Base-by-base conservation (phyloP, 2,329 filamentous ascomycete species). In the Xylariaceae sp. region DNA sequence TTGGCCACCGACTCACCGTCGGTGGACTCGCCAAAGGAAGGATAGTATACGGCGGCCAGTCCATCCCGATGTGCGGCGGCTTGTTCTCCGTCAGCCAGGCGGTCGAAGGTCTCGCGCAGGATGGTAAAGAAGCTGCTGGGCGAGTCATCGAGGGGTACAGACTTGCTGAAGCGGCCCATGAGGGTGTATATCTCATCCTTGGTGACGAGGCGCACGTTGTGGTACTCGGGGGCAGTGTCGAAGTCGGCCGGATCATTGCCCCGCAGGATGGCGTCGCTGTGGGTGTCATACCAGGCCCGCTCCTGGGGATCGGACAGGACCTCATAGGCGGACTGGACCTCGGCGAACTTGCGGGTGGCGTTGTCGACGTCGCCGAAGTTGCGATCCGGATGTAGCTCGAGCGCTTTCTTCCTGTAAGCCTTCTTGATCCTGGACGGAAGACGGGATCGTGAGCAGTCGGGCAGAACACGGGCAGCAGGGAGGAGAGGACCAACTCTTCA, bases 231-330 rank as follows among this genome's bases (percentile, higher is more conserved):
- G 38, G 76, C 71, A 32, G 66, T 63, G 14, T 63, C 66, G 26
- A 59, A 63, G 18, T 62, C 64, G 59, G 50, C 67, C 21, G 69
- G 68, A 38, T 80, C 76, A 41, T 76, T 72, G 27, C 82, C 83
- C 19, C 76, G 75, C 46, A 97, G 67, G 46, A 97, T 94, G 35
- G 85, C 81, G 51, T 88, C 82, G 44, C 88, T 83, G 59, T 98
- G 92, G 3, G 88, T 88, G 64, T 98, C 90, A 66, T 98, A 98
- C 92, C 92, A 98, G 21, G 89, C 84, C 52, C 92, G 80, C 62
- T 98, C 92, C 60, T 98, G 90, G 9, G 88, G 81, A 60, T 98
- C 92, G 2, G 89, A 94, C 1, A 98, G 76, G n/a, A 98, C 79
- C 61, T 97, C 88, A 60, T 98, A 94, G 32, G 92, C 92, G 24